Base-by-base conservation (phyloP, 2,329 filamentous ascomycete species). In the Eutypa lata region DNA sequence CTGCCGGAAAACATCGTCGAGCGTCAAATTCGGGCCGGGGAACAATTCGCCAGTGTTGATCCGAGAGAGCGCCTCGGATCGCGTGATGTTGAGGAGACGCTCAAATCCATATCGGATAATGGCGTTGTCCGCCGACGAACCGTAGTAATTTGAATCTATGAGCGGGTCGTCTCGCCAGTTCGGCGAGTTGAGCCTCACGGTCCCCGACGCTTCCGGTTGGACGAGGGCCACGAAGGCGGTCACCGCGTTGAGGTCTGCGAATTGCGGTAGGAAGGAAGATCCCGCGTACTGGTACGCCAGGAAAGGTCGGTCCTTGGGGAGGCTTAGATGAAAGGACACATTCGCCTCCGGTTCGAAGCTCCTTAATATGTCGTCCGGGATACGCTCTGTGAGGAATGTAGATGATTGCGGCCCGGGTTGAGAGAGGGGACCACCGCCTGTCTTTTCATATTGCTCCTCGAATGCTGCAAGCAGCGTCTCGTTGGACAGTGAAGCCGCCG, bases 91-190 rank as follows among this genome's bases (percentile, higher is more conserved):
- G 16, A 55, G 53, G 6, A 59, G 19, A 16, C 50, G 48, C 51
- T 55, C 53, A 42, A 59, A 60, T 3, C 52, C 60, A 24, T 55
- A 53, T 7, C 52, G 44, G 3, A 57, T 53, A 21, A 53, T 47
- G 7, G 60, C 58, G 24, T 45, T 50, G 48, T 62, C 53, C 1
- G 76, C 75, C 24, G 73, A 60, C 0, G 79, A 65, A 52, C 81
- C 77, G 18, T 70, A 78, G 61, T 73, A 78, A 53, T 74, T 74
- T 62, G 78, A 76, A 51, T 71, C 64, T 54, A 82, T 80, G 13
- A 76, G 62, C 0, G 81, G 81, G 4, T 74, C 70, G 47, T 82
- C 79, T 8, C 74, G 75, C 1, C 78, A 80, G 61, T 81, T 72
- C 0, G 74, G 65, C 0, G 78, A 81, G 33, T 67, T 69, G 3